These are phyloP conservation scores for Lolium multiflorum DNA, from an alignment of 176 grass and related monocot species.

Conservation along the genomic window DNA sequence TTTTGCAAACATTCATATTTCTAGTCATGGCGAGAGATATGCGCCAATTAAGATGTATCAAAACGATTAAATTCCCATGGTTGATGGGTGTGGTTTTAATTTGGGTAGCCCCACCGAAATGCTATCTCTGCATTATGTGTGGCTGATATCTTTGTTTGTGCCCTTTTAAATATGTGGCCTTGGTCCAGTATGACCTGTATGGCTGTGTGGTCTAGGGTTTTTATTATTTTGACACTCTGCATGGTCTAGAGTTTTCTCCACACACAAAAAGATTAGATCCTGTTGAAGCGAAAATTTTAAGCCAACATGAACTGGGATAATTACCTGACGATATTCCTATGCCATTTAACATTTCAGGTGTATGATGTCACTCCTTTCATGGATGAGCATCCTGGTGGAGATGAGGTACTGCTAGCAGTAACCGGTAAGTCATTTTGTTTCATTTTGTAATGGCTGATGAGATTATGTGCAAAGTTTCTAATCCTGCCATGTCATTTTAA, in stretches of 20 bases:
- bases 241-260: not conserved
- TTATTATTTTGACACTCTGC: not conserved
- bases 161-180: conserved; percentile 25
- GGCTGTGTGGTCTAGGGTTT: not conserved
- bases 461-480: conserved; percentile 1
- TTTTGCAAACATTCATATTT: not conserved
- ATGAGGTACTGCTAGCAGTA: conserved; percentile 85
- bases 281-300: conserved; percentile 4
- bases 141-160: conserved; percentile 5
- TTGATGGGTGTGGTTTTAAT: not conserved
- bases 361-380: conserved; percentile 92
- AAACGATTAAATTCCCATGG: not conserved
- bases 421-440: conserved; percentile 56
- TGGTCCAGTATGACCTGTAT: not conserved
- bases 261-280: not conserved
- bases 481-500: not conserved
- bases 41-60: not conserved
- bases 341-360: conserved; percentile 53
- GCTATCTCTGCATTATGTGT: not conserved
- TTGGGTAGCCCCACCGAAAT: not conserved
- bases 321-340: not conserved
- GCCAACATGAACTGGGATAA: not conserved
- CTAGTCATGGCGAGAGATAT: conserved; percentile 2
- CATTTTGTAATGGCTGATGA: conserved; percentile 14
- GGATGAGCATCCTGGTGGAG: conserved; percentile 97